Conservation (phyloP, 805 yeast species). For the Lipomyces sp. region DNA sequence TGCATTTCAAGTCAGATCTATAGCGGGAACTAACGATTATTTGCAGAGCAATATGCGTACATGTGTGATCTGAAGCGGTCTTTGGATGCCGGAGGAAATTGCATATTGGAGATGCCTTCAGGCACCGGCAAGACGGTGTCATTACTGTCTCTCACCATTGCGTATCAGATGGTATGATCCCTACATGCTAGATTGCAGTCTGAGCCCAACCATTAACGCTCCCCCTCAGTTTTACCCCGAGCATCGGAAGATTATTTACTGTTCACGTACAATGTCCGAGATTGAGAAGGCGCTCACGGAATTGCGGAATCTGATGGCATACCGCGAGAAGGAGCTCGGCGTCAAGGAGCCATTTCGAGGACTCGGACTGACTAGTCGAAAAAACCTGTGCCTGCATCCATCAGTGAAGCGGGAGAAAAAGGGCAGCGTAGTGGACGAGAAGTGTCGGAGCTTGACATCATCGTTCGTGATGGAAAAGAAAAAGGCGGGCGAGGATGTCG, state of each 20-base stretch:
- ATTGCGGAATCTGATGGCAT: conserved; percentile 82
- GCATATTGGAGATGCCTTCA: conserved; percentile 98
- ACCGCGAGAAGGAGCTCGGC: conserved; percentile 77
- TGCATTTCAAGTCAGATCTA: no score
- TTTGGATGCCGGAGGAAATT: conserved; percentile 92
- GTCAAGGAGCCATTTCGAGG: conserved; percentile 89
- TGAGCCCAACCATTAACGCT: neutral
- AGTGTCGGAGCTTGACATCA: conserved; percentile 90
- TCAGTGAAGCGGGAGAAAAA: conserved; percentile 80
- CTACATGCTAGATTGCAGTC: neutral
- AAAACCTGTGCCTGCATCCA: conserved; percentile 90
- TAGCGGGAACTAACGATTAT: no score
- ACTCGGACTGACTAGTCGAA: conserved; percentile 88
- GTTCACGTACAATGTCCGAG: conserved; percentile 99
- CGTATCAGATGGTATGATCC: conserved; percentile 68
- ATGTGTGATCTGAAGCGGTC: conserved; percentile 95
- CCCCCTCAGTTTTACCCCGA: conserved; percentile 67
- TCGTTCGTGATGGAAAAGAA: conserved; percentile 74
- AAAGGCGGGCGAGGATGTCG: conserved; percentile 56
- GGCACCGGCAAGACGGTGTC: conserved; percentile 99
- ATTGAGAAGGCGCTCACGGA: conserved; percentile 96
- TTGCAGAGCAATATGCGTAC: conserved; percentile 84
- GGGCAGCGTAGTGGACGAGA: conserved; percentile 92
- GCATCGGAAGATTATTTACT: conserved; percentile 88
- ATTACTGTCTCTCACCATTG: conserved; percentile 82